Evolutionary conservation across 345 rosid genomes (phyloP), one percentile per base, ranked within the genome.

Genomic region (Bretschneidera sinensis): DNA sequence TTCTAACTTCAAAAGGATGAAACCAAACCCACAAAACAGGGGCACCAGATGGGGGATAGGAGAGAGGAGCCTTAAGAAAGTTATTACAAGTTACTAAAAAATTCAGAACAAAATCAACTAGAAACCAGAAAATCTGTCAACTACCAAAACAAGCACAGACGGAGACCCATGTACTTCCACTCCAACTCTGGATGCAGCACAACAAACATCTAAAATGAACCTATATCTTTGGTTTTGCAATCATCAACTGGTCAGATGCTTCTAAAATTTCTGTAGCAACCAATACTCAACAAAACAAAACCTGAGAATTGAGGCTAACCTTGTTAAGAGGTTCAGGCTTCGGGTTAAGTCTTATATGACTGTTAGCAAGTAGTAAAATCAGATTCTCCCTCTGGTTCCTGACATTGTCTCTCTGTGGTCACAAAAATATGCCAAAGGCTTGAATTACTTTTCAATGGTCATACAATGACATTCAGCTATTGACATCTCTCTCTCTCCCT

Each of bases 331-430:
- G 96, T 76, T 90, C 97, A 54, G 99, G 86, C 77, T 73, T 94
- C 57, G 96, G 99, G 62, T 76, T 75, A 65, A 90, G 84, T 77
- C 92, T 81, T 75, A 81, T 78, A 73, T 94, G 97, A 70, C 79
- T 86, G 72, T 88, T 80, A 62, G 96, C 92, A 70, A 90, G 86
- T 67, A 88, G 73, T 68, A 89, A 78, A 74, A 88, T 82, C 80
- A 94, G 71, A 83, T 94, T 91, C 87, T 94, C 97, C 70, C 99
- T 88, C 82, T 83, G 91, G 75, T 94, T 94, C 79, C 97, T 80
- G 69, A 94, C 90, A 63, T 78, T 94, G 83, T 90, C 97, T 79
- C 79, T 84, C 97, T 94, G 91, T 54, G 51, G 55, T 69, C 69
- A 62, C 51, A 21, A 71, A 76, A 60, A 48, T 50, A 45, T 52